Conservation (phyloP, 2,329 filamentous ascomycete species). For the Calonectria multiphialidica region DNA sequence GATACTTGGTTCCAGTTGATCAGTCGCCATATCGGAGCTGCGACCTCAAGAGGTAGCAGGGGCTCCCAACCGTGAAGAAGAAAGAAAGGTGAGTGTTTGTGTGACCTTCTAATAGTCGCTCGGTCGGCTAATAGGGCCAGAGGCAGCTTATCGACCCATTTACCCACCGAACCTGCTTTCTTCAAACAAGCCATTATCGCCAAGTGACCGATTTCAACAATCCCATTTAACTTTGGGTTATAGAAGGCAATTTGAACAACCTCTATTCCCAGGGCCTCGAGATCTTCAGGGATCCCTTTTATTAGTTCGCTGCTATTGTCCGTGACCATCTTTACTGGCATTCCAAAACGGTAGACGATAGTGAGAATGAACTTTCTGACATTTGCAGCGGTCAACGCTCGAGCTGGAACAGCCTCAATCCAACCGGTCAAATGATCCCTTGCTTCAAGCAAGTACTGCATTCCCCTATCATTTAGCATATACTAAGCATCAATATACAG, state of each 20-base stretch:
- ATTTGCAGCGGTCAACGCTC: not conserved
- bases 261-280: not conserved
- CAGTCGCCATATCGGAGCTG: not conserved
- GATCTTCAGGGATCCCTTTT: not conserved
- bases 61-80: not conserved
- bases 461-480: not conserved
- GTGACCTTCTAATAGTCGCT: not conserved
- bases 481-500: not conserved
- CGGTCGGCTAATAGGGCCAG: not conserved
- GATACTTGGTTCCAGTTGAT: not conserved
- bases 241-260: not conserved
- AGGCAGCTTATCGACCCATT: not conserved
- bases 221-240: not conserved
- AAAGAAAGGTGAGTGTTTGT: not conserved
- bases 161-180: not conserved
- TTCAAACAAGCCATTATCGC: not conserved
- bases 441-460: not conserved
- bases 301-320: not conserved
- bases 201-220: not conserved
- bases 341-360: not conserved
- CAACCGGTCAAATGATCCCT: not conserved
- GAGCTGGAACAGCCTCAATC: not conserved
- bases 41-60: not conserved
- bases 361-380: not conserved
- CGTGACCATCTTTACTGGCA: not conserved